Evolutionary conservation across 441 rosid genomes (phyloP).

Genomic region (Adansonia gregorii): DNA sequence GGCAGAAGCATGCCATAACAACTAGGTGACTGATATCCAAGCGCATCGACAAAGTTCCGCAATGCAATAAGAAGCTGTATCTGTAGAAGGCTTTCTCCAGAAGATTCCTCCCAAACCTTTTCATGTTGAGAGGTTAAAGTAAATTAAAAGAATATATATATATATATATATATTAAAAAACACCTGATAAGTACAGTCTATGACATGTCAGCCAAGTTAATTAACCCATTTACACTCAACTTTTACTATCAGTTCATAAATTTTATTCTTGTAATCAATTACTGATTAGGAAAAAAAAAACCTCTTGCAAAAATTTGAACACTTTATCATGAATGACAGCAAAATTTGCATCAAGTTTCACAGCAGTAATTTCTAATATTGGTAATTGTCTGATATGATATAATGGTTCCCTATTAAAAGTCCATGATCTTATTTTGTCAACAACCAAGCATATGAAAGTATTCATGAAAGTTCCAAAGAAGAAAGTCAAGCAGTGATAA

Average conservation of each 20-base stretch:
- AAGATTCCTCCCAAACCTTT: constrained; percentile 96
- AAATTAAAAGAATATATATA: constrained; percentile 13
- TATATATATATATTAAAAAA: background rate
- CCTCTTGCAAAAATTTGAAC: background rate
- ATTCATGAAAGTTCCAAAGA: background rate
- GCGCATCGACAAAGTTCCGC: constrained; percentile 86
- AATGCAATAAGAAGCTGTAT: constrained; percentile 98
- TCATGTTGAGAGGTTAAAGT: constrained; percentile 25
- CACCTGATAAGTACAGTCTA: background rate
- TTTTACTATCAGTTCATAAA: background rate
- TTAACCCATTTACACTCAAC: background rate
- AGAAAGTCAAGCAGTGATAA: constrained; percentile 20
- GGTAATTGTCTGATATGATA: constrained; percentile 1
- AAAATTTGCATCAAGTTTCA: background rate
- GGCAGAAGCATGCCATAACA: constrained; percentile 81
- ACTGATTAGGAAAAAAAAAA: background rate
- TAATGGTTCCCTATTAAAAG: background rate
- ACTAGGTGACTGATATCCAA: constrained; percentile 83
- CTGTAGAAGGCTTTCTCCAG: constrained; percentile 95
- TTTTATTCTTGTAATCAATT: background rate
- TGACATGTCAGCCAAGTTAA: background rate
- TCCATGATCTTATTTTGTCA: background rate
- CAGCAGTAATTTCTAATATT: background rate
- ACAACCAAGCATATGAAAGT: background rate
- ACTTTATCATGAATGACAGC: background rate